Conservation (phyloP, 805 yeast genomes). For the Tanozyma kutaoensis region DNA sequence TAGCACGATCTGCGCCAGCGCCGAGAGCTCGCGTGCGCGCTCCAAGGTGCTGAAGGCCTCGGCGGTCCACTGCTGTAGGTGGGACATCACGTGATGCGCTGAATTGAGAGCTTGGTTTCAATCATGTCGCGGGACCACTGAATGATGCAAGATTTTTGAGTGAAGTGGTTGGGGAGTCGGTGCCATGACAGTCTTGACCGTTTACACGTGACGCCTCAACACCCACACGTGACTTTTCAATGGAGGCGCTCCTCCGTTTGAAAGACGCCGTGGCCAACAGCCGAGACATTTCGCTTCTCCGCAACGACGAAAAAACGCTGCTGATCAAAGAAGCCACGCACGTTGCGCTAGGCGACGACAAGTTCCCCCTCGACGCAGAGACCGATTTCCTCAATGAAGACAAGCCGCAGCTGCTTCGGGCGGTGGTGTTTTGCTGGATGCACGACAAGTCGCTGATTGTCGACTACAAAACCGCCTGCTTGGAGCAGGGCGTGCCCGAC, state of each 20-base stretch:
- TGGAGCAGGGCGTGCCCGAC: slow-evolving; percentile 46
- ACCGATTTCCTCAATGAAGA: slow-evolving; percentile 47
- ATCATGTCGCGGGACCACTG: too few species aligned
- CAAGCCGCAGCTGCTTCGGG: slow-evolving; percentile 33
- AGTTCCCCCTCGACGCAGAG: slow-evolving; percentile 26
- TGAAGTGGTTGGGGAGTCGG: too few species aligned
- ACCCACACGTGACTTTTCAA: too few species aligned
- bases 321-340: slow-evolving; percentile 22
- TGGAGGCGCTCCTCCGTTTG: slow-evolving; percentile 12
- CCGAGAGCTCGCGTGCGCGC: slow-evolving; percentile 17
- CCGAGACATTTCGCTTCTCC: slow-evolving; percentile 9
- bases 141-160: neutral
- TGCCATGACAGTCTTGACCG: too few species aligned
- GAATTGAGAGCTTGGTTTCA: slow-evolving; percentile 1
- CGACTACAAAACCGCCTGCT: slow-evolving; percentile 68
- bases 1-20: slow-evolving; percentile 19
- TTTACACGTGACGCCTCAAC: too few species aligned
- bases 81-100: neutral
- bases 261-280: slow-evolving; percentile 13
- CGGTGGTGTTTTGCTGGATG: slow-evolving; percentile 68
- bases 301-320: neutral
- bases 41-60: slow-evolving; percentile 15
- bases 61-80: slow-evolving; percentile 11
- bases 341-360: slow-evolving; percentile 14
- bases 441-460: slow-evolving; percentile 64